A percentile compares a stretch with the other conserved stretches of the same genome.
Evolutionary conservation across 164 flowering plant genomes (phyloP).

Genomic region (Stephania japonica): DNA sequence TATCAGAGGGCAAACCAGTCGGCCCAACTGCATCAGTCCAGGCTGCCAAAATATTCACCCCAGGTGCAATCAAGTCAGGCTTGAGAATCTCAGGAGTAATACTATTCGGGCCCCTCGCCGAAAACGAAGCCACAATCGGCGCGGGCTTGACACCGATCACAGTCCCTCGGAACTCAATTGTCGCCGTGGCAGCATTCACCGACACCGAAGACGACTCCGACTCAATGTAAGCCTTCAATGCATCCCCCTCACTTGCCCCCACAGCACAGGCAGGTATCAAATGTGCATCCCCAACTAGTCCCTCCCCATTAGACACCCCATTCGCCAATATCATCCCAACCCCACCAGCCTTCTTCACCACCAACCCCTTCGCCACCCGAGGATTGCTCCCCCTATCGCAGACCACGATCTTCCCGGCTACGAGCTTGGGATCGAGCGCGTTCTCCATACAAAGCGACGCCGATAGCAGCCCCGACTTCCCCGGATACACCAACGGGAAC

Average conservation of each 20-base stretch:
- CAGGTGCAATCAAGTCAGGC: conserved; percentile 82
- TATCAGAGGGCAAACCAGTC: conserved; percentile 55
- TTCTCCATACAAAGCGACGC: conserved; percentile 69
- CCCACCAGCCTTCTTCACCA: conserved; percentile 76
- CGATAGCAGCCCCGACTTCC: conserved; percentile 48
- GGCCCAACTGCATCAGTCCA: conserved; percentile 83
- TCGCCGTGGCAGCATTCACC: conserved; percentile 36
- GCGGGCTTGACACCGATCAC: conserved; percentile 68
- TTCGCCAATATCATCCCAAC: conserved; percentile 80
- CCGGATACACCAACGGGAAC: conserved; percentile 66
- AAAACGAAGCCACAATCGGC: conserved; percentile 81
- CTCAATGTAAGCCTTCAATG: conserved; percentile 43
- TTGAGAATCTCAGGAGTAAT: conserved; percentile 66
- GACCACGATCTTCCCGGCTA: conserved; percentile 66
- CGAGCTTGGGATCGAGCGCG: conserved; percentile 47
- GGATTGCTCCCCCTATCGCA: conserved; percentile 77
- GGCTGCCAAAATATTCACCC: conserved; percentile 77
- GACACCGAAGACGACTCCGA: too few relatives aligned
- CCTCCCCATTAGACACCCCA: conserved; percentile 64
- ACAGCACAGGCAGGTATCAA: conserved; percentile 67
- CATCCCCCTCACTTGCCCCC: conserved; percentile 59
- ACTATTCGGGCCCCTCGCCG: conserved; percentile 76
- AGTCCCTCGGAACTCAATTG: conserved; percentile 60
- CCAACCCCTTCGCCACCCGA: conserved; percentile 71
- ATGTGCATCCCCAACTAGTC: conserved; percentile 78